phyloP scores from a whole-genome alignment of 2,329 filamentous ascomycete species.

The Bimuria novae-zelandiae region DNA sequence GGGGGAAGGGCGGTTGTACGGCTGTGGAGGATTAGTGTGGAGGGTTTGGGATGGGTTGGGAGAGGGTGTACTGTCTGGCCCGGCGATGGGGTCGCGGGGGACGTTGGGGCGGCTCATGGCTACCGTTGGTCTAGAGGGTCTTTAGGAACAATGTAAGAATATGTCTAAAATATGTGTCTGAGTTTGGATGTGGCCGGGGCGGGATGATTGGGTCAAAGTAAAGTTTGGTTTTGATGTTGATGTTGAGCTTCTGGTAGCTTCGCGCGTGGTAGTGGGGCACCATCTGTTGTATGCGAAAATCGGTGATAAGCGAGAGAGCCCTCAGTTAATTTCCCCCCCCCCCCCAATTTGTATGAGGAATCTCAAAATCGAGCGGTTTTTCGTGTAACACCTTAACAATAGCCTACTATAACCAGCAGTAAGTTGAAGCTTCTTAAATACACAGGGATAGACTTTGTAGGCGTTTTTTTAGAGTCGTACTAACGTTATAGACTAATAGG shows the following conservation, averaged over 20 bases:
- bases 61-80: conserved; percentile 39
- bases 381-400: too few species aligned
- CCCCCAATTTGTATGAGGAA: too few species aligned
- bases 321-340: too few species aligned
- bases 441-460: too few species aligned
- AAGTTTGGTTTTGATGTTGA: neutral
- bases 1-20: conserved; percentile 78
- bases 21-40: conserved; percentile 54
- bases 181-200: neutral
- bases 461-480: too few species aligned
- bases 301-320: too few species aligned
- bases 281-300: too few species aligned
- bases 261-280: conserved; percentile 21
- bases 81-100: conserved; percentile 71
- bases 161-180: neutral
- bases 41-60: neutral
- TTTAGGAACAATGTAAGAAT: neutral
- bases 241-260: conserved; percentile 18
- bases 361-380: too few species aligned
- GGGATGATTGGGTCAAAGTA: neutral
- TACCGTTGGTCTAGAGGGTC: neutral
- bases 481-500: too few species aligned
- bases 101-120: conserved; percentile 49
- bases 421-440: too few species aligned
- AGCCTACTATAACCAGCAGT: too few species aligned